Conservation (phyloP, 2,329 filamentous ascomycete species). For the Aspergillus viridinutans region DNA sequence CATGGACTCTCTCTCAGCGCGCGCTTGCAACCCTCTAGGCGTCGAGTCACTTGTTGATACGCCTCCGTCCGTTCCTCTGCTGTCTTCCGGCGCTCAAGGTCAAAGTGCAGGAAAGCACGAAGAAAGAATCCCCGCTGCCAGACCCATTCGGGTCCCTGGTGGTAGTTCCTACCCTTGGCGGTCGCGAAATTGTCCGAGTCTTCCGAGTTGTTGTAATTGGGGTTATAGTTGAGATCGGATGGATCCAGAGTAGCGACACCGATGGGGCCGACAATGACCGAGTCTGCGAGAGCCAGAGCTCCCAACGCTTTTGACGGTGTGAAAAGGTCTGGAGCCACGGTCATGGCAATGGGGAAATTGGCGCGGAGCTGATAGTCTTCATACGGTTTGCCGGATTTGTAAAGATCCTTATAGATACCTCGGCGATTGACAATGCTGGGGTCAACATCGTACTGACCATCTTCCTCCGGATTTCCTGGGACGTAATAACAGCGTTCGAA, state of each 20-base stretch:
- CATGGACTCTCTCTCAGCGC: conserved; percentile 76
- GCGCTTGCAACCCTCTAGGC: conserved; percentile 77
- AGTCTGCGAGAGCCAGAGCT: conserved; percentile 76
- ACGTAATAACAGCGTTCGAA: conserved; percentile 94
- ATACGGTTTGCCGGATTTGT: conserved; percentile 89
- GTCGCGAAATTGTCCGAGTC: conserved; percentile 89
- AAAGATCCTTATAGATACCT: conserved; percentile 97
- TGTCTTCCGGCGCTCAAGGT: conserved; percentile 66
- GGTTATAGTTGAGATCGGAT: conserved; percentile 84
- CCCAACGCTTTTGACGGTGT: conserved; percentile 70
- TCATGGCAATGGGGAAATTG: conserved; percentile 96
- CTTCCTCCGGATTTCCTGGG: conserved; percentile 65
- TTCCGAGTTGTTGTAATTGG: conserved; percentile 92
- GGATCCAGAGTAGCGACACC: conserved; percentile 97
- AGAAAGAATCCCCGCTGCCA: conserved; percentile 98
- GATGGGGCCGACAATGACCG: conserved; percentile 73
- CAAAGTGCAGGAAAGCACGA: conserved; percentile 84
- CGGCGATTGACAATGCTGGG: conserved; percentile 75
- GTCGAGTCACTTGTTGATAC: conserved; percentile 88
- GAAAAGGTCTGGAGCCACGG: conserved; percentile 85
- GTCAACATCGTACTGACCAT: conserved; percentile 76
- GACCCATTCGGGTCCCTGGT: conserved; percentile 96
- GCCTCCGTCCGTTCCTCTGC: conserved; percentile 72
- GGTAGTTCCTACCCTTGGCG: conserved; percentile 92
- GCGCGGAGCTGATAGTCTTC: conserved; percentile 95